phyloP scores from a whole-genome alignment of 768 basidiomycete species.

The Amanita molliuscula region DNA sequence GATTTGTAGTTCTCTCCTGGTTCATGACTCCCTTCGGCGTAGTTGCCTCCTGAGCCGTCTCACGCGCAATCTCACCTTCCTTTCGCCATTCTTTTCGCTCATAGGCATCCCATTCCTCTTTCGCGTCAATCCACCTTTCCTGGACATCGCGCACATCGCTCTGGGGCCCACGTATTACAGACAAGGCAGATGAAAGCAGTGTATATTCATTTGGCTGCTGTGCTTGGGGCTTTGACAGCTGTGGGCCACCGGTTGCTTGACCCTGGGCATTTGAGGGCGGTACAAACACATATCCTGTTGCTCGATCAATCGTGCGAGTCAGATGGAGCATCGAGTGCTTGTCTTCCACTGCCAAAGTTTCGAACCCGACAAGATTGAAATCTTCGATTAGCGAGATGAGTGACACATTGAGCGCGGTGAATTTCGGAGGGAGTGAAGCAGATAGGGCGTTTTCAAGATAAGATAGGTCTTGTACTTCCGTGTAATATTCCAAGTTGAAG shows the following conservation, averaged over 20 bases:
- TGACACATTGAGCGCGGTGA: slow-evolving; percentile 73
- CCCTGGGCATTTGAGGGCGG: slow-evolving; percentile 27
- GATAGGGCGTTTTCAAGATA: slow-evolving; percentile 74
- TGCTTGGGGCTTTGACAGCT: slow-evolving; percentile 18
- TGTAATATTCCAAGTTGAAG: slow-evolving; percentile 96
- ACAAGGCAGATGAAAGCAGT: slow-evolving; percentile 58
- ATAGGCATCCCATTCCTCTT: slow-evolving; percentile 72
- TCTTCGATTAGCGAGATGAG: slow-evolving; percentile 93
- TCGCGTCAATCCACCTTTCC: slow-evolving; percentile 88
- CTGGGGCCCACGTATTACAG: slow-evolving; percentile 35
- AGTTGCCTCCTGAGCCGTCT: slow-evolving; percentile 10
- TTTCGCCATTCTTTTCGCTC: slow-evolving; percentile 71
- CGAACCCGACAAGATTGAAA: slow-evolving; percentile 87
- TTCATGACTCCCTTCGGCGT: neutral
- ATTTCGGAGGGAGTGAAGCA: slow-evolving; percentile 50
- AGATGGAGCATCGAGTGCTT: slow-evolving; percentile 92
- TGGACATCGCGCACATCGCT: slow-evolving; percentile 70
- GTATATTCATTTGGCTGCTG: slow-evolving; percentile 54
- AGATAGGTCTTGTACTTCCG: slow-evolving; percentile 92
- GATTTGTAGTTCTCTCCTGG: neutral
- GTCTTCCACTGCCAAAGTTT: slow-evolving; percentile 96
- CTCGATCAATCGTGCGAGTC: slow-evolving; percentile 75
- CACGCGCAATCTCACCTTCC: slow-evolving; percentile 53
- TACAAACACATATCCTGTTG: slow-evolving; percentile 85
- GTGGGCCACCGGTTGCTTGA: slow-evolving; percentile 23